Evolutionary conservation across 768 basidiomycete genomes (phyloP).

Genomic region (Agrocybe chaxingu): DNA sequence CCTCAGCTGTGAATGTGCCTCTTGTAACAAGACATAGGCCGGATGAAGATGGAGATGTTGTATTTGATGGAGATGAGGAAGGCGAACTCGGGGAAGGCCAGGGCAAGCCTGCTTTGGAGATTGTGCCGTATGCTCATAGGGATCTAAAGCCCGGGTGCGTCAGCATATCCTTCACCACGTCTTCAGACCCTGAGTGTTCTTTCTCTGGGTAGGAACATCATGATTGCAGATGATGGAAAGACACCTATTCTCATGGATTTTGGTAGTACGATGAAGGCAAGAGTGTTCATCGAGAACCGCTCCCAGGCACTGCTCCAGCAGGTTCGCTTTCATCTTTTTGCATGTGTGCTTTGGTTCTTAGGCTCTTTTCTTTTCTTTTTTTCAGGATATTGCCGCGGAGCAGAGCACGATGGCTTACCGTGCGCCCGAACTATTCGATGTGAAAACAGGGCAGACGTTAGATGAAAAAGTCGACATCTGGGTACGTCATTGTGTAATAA

Average conservation of each 20-base stretch:
- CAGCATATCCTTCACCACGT: neutral
- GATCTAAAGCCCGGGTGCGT: constrained; percentile 94
- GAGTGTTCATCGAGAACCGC: constrained; percentile 77
- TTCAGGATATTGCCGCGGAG: constrained; percentile 90
- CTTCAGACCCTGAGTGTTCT: neutral
- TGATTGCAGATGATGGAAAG: constrained; percentile 90
- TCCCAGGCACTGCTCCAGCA: constrained; percentile 89
- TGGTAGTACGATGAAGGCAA: constrained; percentile 85
- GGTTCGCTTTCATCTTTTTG: constrained; percentile 32
- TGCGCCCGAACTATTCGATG: constrained; percentile 96
- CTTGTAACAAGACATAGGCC: constrained; percentile 52
- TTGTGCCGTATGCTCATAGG: constrained; percentile 91
- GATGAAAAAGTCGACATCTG: constrained; percentile 98
- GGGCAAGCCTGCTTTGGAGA: constrained; percentile 42
- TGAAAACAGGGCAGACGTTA: constrained; percentile 81
- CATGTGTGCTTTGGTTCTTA: neutral
- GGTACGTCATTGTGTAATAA: constrained; percentile 45
- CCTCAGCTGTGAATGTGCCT: constrained; percentile 44
- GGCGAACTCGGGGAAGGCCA: constrained; percentile 38
- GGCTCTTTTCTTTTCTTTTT: neutral
- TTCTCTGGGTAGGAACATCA: constrained; percentile 69
- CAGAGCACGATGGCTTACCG: constrained; percentile 99
- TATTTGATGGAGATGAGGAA: constrained; percentile 85
- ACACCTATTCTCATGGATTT: constrained; percentile 97
- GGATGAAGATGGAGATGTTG: constrained; percentile 55